Percentiles rank a stretch among this genome's conserved stretches.
These are phyloP conservation scores for Pseudogymnoascus sp. DNA, from an alignment of 2,329 filamentous ascomycete genomes.

Conservation along the genomic window DNA sequence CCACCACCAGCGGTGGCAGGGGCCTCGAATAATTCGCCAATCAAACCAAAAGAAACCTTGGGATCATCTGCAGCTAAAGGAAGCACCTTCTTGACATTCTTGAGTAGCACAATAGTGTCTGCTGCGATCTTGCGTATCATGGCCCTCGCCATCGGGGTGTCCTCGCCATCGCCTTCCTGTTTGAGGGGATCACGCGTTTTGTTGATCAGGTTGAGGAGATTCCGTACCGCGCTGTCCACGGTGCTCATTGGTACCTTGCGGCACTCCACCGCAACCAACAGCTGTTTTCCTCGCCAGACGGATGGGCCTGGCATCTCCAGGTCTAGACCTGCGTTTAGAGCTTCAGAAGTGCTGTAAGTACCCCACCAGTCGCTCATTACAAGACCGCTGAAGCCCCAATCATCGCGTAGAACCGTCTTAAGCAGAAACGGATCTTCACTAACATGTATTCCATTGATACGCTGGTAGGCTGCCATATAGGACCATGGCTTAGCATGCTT, in stretches of 20 bases:
- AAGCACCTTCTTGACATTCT: neutral
- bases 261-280: neutral
- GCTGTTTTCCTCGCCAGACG: neutral
- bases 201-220: neutral
- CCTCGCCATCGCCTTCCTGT: neutral
- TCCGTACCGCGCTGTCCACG: neutral
- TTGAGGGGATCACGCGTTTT: neutral
- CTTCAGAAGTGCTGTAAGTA: conserved; percentile 24
- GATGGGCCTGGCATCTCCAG: conserved; percentile 51
- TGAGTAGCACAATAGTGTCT: neutral
- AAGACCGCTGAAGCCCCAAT: conserved; percentile 27
- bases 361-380: conserved; percentile 29
- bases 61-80: neutral
- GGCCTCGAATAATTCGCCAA: neutral
- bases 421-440: conserved; percentile 22
- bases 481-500: conserved; percentile 25
- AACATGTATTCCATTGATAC: conserved; percentile 28
- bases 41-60: too few relatives aligned
- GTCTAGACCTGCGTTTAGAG: conserved; percentile 35
- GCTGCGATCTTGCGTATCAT: neutral
- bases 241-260: neutral
- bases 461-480: conserved; percentile 28
- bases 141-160: neutral
- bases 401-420: conserved; percentile 23
- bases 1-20: neutral